Conservation (phyloP, 257 asterid genomes). For the Solanum appendiculatum region DNA sequence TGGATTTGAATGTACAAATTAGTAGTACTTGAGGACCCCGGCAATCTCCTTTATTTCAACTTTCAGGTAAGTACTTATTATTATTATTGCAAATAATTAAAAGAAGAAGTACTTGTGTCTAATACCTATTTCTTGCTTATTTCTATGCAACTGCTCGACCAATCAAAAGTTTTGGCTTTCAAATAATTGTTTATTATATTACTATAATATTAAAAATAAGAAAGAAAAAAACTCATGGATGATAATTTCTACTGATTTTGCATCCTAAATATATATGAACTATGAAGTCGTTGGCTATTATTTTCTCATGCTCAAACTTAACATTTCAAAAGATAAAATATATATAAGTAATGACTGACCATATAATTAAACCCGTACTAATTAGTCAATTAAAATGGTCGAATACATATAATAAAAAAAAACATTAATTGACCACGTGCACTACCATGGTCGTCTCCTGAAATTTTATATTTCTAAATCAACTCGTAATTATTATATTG, state of each 20-base stretch:
- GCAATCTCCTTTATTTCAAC: not conserved
- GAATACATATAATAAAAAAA: not conserved
- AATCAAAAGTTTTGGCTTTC: not conserved
- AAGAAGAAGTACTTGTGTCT: not conserved
- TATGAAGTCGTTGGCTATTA: not conserved
- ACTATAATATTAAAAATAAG: too few relatives aligned
- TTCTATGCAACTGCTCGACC: not conserved
- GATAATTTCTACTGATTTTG: not conserved
- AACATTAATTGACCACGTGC: not conserved
- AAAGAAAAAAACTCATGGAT: not conserved
- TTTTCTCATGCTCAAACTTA: not conserved
- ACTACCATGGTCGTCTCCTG: not conserved
- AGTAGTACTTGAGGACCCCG: not conserved
- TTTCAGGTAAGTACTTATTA: not conserved
- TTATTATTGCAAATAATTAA: not conserved
- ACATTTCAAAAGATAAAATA: not conserved
- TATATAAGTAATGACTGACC: not conserved
- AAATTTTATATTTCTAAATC: not conserved
- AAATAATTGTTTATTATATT: too few relatives aligned
- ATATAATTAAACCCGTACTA: not conserved
- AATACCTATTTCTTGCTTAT: not conserved
- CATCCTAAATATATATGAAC: not conserved
- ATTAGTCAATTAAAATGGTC: not conserved
- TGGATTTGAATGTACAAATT: not conserved
- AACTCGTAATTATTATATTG: not conserved